These are phyloP conservation scores for Botryotinia convoluta DNA, from an alignment of 2,329 filamentous ascomycete genomes.

Conservation along the genomic window DNA sequence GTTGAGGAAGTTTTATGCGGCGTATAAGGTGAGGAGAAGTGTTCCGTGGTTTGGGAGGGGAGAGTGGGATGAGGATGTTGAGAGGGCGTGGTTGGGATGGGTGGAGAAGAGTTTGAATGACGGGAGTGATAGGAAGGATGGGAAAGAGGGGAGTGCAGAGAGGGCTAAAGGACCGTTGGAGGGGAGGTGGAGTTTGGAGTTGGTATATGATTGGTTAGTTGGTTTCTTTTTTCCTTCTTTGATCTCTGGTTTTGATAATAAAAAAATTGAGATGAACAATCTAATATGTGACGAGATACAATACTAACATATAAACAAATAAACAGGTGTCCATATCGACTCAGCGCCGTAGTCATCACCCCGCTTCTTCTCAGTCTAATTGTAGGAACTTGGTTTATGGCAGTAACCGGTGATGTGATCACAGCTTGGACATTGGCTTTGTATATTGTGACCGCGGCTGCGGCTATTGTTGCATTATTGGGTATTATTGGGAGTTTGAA, in stretches of 20 bases:
- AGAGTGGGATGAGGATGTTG: slow-evolving; percentile 9
- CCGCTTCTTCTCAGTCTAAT: slow-evolving; percentile 26
- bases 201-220: slow-evolving; percentile 12
- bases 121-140: neutral
- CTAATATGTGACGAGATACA: neutral
- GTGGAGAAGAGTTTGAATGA: neutral
- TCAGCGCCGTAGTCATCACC: slow-evolving; percentile 25
- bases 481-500: slow-evolving; percentile 33
- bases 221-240: neutral
- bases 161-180: neutral
- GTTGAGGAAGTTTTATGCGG: neutral
- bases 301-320: slow-evolving; percentile 25
- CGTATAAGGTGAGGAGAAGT: neutral
- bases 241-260: neutral
- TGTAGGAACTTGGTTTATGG: slow-evolving; percentile 31
- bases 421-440: slow-evolving; percentile 31
- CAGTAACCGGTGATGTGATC: slow-evolving; percentile 26
- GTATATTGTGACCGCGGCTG: slow-evolving; percentile 33
- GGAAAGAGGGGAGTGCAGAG: neutral
- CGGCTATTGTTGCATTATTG: slow-evolving; percentile 33
- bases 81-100: neutral
- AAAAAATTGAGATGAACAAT: neutral
- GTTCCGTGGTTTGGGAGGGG: neutral
- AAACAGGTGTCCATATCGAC: slow-evolving; percentile 29
- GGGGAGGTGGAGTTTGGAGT: slow-evolving; percentile 14